phyloP scores from a whole-genome alignment of 1,139 yeast genomes.

The Lodderomyces jiufengensis region DNA sequence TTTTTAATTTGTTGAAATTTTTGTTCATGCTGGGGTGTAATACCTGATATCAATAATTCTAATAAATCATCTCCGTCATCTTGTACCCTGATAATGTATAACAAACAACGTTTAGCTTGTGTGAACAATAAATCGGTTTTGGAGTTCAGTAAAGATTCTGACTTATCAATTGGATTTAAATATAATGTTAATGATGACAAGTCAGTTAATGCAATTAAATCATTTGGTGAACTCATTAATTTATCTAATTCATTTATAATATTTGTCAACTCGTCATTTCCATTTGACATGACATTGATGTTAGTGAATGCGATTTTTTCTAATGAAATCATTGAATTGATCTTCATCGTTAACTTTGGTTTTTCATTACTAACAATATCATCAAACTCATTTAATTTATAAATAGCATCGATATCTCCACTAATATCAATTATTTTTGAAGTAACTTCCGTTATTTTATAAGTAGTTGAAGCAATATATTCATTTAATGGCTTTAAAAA shows the following conservation, averaged over 20 bases:
- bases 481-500: conserved; percentile 81
- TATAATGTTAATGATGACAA: conserved; percentile 36
- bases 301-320: conserved; percentile 57
- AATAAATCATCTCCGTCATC: conserved; percentile 65
- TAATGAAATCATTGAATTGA: conserved; percentile 61
- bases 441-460: conserved; percentile 43
- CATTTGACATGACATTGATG: conserved; percentile 43
- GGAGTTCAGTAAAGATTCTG: conserved; percentile 40
- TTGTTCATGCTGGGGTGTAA: conserved; percentile 63
- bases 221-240: conserved; percentile 36
- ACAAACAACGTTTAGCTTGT: conserved; percentile 76
- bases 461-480: conserved; percentile 52
- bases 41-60: conserved; percentile 71
- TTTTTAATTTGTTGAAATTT: conserved; percentile 54
- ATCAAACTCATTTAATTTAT: conserved; percentile 62
- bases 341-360: conserved; percentile 60
- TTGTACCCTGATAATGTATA: conserved; percentile 81
- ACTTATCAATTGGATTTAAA: conserved; percentile 51
- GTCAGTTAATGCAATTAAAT: conserved; percentile 40
- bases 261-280: conserved; percentile 55
- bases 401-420: conserved; percentile 54
- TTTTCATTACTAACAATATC: conserved; percentile 67
- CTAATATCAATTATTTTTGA: conserved; percentile 50
- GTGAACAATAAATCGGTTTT: conserved; percentile 58
- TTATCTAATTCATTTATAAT: conserved; percentile 32